Base-by-base conservation (phyloP, 129 eudicot genomes). In the Smallanthus sonchifolius region DNA sequence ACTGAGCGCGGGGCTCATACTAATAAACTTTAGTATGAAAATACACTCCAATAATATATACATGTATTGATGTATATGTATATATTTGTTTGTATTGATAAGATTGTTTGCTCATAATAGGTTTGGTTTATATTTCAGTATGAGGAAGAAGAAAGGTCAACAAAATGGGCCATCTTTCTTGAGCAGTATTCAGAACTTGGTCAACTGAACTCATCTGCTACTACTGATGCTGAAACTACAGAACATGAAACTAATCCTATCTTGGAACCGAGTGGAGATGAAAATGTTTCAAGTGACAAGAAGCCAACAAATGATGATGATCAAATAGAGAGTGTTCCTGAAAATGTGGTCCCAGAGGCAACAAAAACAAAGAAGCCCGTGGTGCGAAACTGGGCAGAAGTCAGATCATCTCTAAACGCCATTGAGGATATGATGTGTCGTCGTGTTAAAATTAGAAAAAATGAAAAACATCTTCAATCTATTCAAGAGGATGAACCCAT, bases 121-220 rank as follows among this genome's bases (percentile, higher is more conserved):
- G 11, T 60, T 14, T 61, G 39, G 43, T 61, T 61, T 61, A 34
- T 61, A 61, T 82, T 85, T 45, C 83, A 95, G 99, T 81, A 88
- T 67, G 99, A 95, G 83, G 99, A 95, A 80, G 97, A 79, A 59
- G 97, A 95, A 84, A 87, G 99, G 84, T 71, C 75, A 79, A 77
- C 79, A 36, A 95, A 95, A 78, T 95, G 99, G 99, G 85, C 69
- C 65, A 43, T 72, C 69, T 95, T 95, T 79, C 94, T 95, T 80
- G 92, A 85, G 71, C 93, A 88, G 65, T 86, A 82, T 34, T 82
- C 72, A 42, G 83, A 79, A 65, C 67, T 61, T 14, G 67, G 40
- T 61, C 67, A 61, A 61, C 49, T 62, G 15, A 72, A 59, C 43
- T 74, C 79, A 14, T 47, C 56, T 43, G 40, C 38, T 39, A 60